These are phyloP conservation scores for Brassica napus DNA, from an alignment of 345 rosid species.

Conservation along the genomic window DNA sequence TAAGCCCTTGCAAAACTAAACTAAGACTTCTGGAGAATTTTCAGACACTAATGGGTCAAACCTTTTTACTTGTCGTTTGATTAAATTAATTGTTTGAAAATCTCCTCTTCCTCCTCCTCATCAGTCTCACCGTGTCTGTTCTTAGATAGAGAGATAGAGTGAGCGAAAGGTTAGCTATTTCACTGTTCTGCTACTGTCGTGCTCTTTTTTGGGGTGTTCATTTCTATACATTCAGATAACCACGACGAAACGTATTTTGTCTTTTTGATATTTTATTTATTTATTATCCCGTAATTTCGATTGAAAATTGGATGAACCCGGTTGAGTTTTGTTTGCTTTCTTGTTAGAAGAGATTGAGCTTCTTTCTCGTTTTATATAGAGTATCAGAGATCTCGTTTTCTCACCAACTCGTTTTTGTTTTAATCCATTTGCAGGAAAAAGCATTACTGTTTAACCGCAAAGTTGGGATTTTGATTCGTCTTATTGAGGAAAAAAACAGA, in stretches of 20 bases:
- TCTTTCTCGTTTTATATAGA: not conserved
- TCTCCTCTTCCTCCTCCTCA: constrained; percentile 5
- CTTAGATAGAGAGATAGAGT: not conserved
- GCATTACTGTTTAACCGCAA: not conserved
- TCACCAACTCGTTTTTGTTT: not conserved
- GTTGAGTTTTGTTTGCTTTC: constrained; percentile 20
- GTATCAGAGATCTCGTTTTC: not conserved
- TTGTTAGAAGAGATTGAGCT: not conserved
- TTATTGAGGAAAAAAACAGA: constrained; percentile 35
- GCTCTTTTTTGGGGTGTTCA: not conserved
- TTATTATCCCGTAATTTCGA: not conserved
- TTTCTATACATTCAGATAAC: not conserved
- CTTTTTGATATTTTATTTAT: not conserved
- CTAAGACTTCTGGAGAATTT: not conserved
- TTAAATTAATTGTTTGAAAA: constrained; percentile 30
- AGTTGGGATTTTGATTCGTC: constrained; percentile 23
- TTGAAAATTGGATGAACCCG: constrained; percentile 1
- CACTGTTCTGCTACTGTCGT: not conserved
- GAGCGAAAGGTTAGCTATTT: constrained; percentile 9
- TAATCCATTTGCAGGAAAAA: constrained; percentile 32
- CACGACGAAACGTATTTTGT: not conserved
- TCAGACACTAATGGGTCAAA: constrained; percentile 32
- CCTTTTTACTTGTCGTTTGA: constrained; percentile 23
- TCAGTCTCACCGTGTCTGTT: not conserved
- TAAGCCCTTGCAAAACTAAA: not conserved